A percentile compares a stretch with the other conserved stretches of the same genome.
These are phyloP conservation scores for Elymus sibiricus DNA, from an alignment of 176 grass and related monocot species.

Conservation along the genomic window DNA sequence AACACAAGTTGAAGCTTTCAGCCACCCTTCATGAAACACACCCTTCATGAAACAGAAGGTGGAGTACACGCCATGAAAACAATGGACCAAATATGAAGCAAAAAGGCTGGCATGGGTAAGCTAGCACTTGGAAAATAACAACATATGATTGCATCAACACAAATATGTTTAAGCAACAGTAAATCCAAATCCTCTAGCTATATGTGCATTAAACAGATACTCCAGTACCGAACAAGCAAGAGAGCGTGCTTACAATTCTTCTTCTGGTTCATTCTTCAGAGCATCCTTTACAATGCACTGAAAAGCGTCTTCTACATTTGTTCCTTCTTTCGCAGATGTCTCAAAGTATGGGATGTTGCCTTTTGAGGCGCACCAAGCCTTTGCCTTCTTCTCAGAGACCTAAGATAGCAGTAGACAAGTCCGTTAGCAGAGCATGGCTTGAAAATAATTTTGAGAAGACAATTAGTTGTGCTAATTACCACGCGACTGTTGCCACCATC, in stretches of 20 bases:
- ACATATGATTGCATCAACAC: not conserved
- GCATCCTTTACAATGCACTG: slow-evolving; percentile 76
- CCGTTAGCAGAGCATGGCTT: slow-evolving; percentile 13
- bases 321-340: slow-evolving; percentile 84
- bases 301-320: slow-evolving; percentile 86
- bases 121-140: slow-evolving; percentile 13
- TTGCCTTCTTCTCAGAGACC: slow-evolving; percentile 92
- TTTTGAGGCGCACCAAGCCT: slow-evolving; percentile 80
- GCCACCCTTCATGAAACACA: not conserved
- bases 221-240: not conserved
- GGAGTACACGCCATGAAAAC: not conserved
- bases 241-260: slow-evolving; percentile 61
- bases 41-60: not conserved
- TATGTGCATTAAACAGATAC: slow-evolving; percentile 1
- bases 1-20: not conserved
- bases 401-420: slow-evolving; percentile 27
- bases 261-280: slow-evolving; percentile 88
- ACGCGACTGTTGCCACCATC: slow-evolving; percentile 68
- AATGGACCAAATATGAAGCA: not conserved
- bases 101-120: not conserved
- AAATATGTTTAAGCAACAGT: not conserved
- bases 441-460: slow-evolving; percentile 15
- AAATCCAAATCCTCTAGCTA: not conserved
- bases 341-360: slow-evolving; percentile 87
- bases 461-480: slow-evolving; percentile 43